phyloP scores from a whole-genome alignment of 2,329 filamentous ascomycete genomes.

The Zasmidium cellare region DNA sequence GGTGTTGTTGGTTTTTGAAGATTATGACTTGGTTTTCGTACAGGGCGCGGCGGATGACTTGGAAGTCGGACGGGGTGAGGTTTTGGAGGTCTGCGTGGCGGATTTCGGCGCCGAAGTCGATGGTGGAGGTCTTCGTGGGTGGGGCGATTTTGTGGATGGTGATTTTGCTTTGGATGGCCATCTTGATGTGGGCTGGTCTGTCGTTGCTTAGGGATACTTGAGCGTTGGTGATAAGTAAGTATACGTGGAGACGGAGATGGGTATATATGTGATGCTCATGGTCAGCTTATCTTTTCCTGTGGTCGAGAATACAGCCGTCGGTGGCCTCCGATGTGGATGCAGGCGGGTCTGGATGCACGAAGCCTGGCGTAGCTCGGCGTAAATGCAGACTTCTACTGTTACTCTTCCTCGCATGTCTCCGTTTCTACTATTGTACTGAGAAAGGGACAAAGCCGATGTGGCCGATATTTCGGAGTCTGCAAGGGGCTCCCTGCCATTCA shows the following conservation, averaged over 20 bases:
- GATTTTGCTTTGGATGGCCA: constrained; percentile 30
- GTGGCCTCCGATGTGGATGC: background rate
- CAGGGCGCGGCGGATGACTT: constrained; percentile 62
- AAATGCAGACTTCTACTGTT: background rate
- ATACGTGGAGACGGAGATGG: background rate
- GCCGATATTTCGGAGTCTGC: background rate
- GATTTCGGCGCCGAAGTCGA: constrained; percentile 31
- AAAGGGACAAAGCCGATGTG: no score
- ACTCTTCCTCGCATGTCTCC: background rate
- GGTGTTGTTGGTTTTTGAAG: constrained; percentile 65
- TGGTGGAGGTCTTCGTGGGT: constrained; percentile 20
- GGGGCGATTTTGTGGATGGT: constrained; percentile 25
- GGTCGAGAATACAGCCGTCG: background rate
- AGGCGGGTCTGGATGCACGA: background rate
- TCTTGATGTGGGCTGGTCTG: background rate
- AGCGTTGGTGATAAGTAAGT: no score
- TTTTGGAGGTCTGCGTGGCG: constrained; percentile 32
- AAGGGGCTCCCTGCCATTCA: no score
- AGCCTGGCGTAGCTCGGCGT: background rate
- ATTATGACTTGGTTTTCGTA: constrained; percentile 70
- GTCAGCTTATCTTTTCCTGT: background rate
- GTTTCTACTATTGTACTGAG: background rate
- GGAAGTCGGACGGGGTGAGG: constrained; percentile 61
- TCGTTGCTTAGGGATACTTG: no score
- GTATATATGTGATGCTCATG: background rate